Evolutionary conservation across 2,329 filamentous ascomycete species (phyloP).

Genomic region (Coniochaeta prunicola): DNA sequence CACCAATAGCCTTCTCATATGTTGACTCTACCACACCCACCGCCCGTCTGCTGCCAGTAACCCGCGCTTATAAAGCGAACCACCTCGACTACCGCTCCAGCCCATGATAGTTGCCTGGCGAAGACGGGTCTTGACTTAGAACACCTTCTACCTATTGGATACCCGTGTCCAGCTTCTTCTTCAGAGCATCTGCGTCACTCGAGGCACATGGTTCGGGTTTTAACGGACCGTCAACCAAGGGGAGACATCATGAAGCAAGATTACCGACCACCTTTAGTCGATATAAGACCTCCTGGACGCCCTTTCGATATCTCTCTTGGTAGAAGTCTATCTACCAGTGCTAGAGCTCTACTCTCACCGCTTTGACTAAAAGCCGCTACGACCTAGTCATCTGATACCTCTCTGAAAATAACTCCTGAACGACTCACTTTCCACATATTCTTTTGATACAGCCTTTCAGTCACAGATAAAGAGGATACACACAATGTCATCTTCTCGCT

Average conservation of each 20-base stretch:
- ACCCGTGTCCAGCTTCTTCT: background rate
- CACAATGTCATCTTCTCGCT: slow-evolving; percentile 22
- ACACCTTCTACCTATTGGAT: background rate
- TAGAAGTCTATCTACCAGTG: no score
- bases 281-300: background rate
- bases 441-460: background rate
- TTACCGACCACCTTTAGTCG: no score
- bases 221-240: background rate
- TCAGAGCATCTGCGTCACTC: background rate
- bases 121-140: background rate
- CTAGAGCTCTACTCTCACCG: background rate
- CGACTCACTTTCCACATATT: background rate
- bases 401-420: background rate
- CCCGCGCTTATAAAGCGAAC: background rate
- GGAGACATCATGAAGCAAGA: background rate
- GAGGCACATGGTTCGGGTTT: background rate
- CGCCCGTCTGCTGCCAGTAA: background rate
- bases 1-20: background rate
- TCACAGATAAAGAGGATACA: background rate
- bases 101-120: background rate
- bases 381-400: background rate
- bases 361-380: background rate
- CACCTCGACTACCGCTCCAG: background rate
- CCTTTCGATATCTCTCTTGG: no score
- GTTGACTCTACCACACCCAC: background rate